These are phyloP conservation scores for Aspergillus asperescens DNA, from an alignment of 495 filamentous ascomycete genomes.

Conservation along the genomic window DNA sequence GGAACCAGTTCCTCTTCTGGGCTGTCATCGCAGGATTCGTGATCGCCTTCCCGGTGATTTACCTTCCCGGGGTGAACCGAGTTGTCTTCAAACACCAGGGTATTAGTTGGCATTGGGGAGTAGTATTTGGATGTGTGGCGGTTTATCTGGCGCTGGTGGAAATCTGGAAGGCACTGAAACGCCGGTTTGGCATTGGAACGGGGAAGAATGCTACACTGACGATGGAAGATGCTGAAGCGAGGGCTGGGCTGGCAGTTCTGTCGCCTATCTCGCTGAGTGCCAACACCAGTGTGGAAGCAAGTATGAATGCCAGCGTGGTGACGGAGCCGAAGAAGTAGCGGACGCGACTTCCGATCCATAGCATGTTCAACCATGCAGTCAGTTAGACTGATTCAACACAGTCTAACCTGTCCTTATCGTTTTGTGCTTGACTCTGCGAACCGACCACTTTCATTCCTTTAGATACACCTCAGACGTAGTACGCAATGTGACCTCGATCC, in stretches of 20 bases:
- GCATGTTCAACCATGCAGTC: constrained; percentile 13
- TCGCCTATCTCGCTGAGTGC: constrained; percentile 28
- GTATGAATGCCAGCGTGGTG: constrained; percentile 34
- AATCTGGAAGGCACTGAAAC: constrained; percentile 62
- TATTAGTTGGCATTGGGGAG: constrained; percentile 70
- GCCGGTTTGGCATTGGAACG: constrained; percentile 36
- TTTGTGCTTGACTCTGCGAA: background rate
- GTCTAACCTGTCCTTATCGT: background rate
- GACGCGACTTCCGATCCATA: background rate
- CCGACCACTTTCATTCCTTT: constrained; percentile 1
- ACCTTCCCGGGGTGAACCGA: constrained; percentile 64
- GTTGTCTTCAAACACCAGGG: constrained; percentile 69
- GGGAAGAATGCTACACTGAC: constrained; percentile 31
- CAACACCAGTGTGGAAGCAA: constrained; percentile 34
- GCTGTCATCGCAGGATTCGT: constrained; percentile 61
- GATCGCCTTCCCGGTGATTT: constrained; percentile 66
- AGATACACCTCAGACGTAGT: background rate
- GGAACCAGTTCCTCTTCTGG: constrained; percentile 71
- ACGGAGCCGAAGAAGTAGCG: constrained; percentile 28
- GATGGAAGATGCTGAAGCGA: constrained; percentile 30
- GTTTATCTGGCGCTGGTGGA: constrained; percentile 59
- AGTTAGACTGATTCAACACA: background rate
- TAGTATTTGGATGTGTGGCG: constrained; percentile 54
- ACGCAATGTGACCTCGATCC: background rate
- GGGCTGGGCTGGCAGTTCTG: constrained; percentile 22